Conservation (phyloP, 2,329 filamentous ascomycete genomes). For the Penicillium polonicum region DNA sequence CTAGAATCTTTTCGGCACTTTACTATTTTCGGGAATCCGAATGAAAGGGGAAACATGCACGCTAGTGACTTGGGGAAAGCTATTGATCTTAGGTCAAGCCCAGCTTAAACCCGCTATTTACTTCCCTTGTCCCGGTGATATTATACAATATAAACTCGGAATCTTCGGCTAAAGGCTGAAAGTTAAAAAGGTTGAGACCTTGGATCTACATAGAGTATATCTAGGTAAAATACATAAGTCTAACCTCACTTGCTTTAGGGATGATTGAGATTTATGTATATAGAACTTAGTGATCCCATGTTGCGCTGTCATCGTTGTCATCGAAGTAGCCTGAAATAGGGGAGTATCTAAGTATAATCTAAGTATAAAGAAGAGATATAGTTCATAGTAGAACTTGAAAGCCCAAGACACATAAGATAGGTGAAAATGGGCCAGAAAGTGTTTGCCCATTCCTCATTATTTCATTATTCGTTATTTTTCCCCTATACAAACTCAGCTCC, state of each 20-base stretch:
- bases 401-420: neutral
- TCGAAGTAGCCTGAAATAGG: neutral
- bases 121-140: conserved; percentile 9
- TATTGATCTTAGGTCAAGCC: neutral
- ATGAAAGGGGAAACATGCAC: conserved; percentile 3
- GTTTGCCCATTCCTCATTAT: conserved; percentile 2
- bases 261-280: neutral
- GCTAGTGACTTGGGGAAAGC: neutral
- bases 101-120: neutral
- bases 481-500: conserved; percentile 20
- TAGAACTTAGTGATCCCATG: neutral
- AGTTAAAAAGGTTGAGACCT: neutral
- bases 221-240: neutral
- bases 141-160: conserved; percentile 2
- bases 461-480: conserved; percentile 5
- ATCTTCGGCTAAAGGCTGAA: conserved; percentile 12
- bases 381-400: neutral
- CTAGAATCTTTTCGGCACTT: conserved; percentile 5
- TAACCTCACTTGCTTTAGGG: neutral
- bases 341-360: neutral
- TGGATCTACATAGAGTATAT: neutral
- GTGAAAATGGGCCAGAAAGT: neutral
- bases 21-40: neutral
- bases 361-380: neutral
- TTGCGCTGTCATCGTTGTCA: neutral